Conservation (phyloP, 2,329 filamentous ascomycete species). For the Epicoccum sorghinum region DNA sequence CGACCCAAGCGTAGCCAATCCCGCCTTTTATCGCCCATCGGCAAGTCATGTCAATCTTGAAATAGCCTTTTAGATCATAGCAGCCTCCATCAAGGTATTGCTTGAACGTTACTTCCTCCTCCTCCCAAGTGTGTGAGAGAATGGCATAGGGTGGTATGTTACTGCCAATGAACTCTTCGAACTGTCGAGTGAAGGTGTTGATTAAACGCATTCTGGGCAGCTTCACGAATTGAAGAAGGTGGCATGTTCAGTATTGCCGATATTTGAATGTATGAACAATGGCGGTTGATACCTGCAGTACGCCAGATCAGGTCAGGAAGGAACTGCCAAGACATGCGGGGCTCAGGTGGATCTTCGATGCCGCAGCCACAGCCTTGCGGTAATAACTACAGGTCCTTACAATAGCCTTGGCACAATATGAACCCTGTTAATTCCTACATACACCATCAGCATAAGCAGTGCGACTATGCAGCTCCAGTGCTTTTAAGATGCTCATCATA, state of each 20-base stretch:
- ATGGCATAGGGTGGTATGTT: slow-evolving; percentile 8
- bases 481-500: slow-evolving; percentile 60
- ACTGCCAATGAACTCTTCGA: slow-evolving; percentile 1
- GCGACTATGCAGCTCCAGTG: neutral
- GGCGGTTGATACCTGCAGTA: too few relatives aligned
- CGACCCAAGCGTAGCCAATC: neutral
- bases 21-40: neutral
- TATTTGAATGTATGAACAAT: too few relatives aligned
- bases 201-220: neutral
- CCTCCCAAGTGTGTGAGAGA: slow-evolving; percentile 14
- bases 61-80: neutral
- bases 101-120: slow-evolving; percentile 8
- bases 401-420: too few relatives aligned
- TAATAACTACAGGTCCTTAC: too few relatives aligned
- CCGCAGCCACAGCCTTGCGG: neutral
- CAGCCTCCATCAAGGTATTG: neutral
- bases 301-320: neutral
- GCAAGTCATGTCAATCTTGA: slow-evolving; percentile 3
- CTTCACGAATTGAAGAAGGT: neutral
- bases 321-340: neutral
- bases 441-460: neutral
- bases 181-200: neutral
- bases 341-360: neutral
- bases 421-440: neutral
- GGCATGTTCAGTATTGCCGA: too few relatives aligned